Evolutionary conservation across 106 monocot species (phyloP), one percentile per base, ranked within the genome.

Genomic region (Posidonia australis): DNA sequence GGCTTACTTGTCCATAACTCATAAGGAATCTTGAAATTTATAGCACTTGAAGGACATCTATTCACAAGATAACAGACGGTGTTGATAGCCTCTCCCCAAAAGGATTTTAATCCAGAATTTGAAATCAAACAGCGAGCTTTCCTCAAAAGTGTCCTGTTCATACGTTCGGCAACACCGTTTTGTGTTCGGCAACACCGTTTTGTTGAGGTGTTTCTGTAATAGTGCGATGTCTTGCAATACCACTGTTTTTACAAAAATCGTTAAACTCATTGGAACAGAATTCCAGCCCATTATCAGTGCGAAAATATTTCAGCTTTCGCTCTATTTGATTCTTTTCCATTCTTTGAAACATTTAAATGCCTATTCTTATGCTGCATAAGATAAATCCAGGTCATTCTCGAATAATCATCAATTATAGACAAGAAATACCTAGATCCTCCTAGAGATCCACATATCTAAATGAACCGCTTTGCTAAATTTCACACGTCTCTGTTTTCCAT

Each of bases 401-500:
- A 65, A 28, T 26, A 48, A 27, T 47, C 25, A 48, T 65, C 24
- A 13, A 65, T 26, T 9, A 65, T 25, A 17, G 26, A 25, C 2
- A 25, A 1, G 13, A 65, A 29, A 27, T 47, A 47, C 0, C 46
- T 0, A 14, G 47, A 22, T 13, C 65, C 28, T 0, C 29, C 30
- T 0, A 1, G 23, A 18, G 0, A 29, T 59, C 5, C 18, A 13
- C 16, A 27, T 59, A 0, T 63, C 69, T 1, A 9, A 13, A 31
- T 71, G 55, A 54, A 55, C 13, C 0, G 26, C 12, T 25, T 13
- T 55, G 11, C 20, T 56, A 6, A 72, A 64, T 14, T 46, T 63
- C 25, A 68, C 11, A 67, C 60, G 36, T 9, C 4, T 46, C 32
- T 57, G 17, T 13, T 76, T 76, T 0, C 67, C 65, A 58, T 49